phyloP scores from a whole-genome alignment of 441 rosid species.

The Gossypium gossypioides region DNA sequence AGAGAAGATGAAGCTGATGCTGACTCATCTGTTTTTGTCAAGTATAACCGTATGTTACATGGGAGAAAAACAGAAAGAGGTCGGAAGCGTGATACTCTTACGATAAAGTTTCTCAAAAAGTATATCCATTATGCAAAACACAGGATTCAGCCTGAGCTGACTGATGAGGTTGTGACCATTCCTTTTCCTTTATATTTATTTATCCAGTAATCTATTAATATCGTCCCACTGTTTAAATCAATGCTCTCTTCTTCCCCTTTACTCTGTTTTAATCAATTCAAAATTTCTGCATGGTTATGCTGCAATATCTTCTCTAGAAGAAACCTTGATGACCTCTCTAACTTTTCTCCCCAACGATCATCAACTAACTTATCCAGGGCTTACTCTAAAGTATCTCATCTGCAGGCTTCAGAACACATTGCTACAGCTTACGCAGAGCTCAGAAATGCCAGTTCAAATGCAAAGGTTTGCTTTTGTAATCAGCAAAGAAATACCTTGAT shows the following conservation, averaged over 20 bases:
- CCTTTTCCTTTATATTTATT: neutral
- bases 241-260: neutral
- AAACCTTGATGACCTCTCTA: neutral
- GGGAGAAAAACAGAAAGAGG: constrained; percentile 67
- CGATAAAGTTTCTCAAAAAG: constrained; percentile 82
- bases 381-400: constrained; percentile 10
- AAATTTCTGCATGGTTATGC: neutral
- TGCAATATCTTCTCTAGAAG: neutral
- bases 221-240: neutral
- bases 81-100: constrained; percentile 65
- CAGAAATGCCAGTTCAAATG: constrained; percentile 63
- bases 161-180: constrained; percentile 58
- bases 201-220: neutral
- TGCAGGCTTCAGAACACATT: constrained; percentile 81
- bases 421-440: constrained; percentile 93
- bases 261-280: neutral
- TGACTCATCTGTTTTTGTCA: constrained; percentile 75
- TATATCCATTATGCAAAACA: constrained; percentile 95
- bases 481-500: neutral
- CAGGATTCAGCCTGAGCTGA: constrained; percentile 82
- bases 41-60: constrained; percentile 80
- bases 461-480: constrained; percentile 46
- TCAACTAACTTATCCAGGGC: neutral
- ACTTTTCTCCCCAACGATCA: neutral
- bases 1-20: constrained; percentile 73